These are phyloP conservation scores for Anisodus acutangulus DNA, from an alignment of 257 asterid genomes.

Conservation along the genomic window DNA sequence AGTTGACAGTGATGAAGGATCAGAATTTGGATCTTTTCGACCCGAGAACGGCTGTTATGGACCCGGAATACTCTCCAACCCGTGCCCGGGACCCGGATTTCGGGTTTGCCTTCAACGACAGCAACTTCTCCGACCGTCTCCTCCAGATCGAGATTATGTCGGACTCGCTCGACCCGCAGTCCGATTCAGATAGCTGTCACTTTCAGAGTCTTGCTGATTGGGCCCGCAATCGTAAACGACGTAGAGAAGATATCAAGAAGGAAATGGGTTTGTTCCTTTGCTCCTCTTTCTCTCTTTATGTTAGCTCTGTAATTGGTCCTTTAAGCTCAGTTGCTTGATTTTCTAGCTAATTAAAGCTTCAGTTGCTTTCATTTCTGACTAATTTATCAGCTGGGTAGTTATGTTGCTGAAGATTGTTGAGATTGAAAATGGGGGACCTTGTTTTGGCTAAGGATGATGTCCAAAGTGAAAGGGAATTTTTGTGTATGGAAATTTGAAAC, in stretches of 20 bases:
- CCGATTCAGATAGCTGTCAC: slow-evolving; percentile 44
- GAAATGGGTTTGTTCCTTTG: slow-evolving; percentile 49
- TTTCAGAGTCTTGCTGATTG: slow-evolving; percentile 53
- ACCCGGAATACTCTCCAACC: slow-evolving; percentile 52
- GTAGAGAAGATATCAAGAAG: slow-evolving; percentile 49
- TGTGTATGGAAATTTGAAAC: neutral
- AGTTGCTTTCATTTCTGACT: neutral
- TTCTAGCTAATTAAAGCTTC: neutral
- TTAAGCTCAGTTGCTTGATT: neutral
- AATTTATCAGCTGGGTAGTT: neutral
- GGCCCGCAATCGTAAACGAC: slow-evolving; percentile 58
- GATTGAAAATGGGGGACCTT: neutral
- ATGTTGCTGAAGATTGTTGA: neutral
- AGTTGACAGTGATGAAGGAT: slow-evolving; percentile 44
- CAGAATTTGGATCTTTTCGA: slow-evolving; percentile 68
- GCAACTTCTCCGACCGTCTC: slow-evolving; percentile 67
- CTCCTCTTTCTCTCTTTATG: neutral
- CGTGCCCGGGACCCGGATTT: slow-evolving; percentile 55
- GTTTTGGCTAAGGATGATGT: neutral
- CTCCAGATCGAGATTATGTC: slow-evolving; percentile 64
- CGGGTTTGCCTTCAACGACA: slow-evolving; percentile 75
- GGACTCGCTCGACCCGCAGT: slow-evolving; percentile 44
- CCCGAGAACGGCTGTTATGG: slow-evolving; percentile 66
- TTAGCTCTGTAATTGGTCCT: neutral
- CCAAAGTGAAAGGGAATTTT: neutral